Evolutionary conservation across 176 grass and related monocot species (phyloP), one percentile per base, ranked within the genome.

Genomic region (Oropetium thomaeum): DNA sequence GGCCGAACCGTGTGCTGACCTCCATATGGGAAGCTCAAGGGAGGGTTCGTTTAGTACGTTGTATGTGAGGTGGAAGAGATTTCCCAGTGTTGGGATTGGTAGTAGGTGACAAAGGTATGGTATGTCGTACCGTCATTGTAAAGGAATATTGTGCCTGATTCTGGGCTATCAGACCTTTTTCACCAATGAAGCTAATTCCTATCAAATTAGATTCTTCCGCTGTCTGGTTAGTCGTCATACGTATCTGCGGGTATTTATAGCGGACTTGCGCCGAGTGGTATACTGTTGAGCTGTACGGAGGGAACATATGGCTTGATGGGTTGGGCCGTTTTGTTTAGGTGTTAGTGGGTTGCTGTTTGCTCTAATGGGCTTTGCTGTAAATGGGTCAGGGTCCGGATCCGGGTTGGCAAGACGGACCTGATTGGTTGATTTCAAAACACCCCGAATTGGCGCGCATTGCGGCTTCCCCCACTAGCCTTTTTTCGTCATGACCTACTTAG

Each of bases 1-100:
- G 93, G 93, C 10, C 87, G 93, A 71, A 96, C 89, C 4, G 93
- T 96, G 30, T 88, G 89, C 82, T 92, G 87, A 87, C 54, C 22
- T 31, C 20, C 37, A 43, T 8, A 33, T 58, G 75, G 73, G 59
- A 77, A 77, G 8, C 35, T n/a, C 10, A 87, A 52, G 31, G 8
- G 16, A 74, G 69, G 68, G 25, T 10, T 25, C 23, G 59, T 60
- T 42, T 33, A 4, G 30, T 29, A 49, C 73, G 33, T 38, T 40
- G 26, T 32, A 51, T 55, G 62, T 31, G 55, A 75, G 45, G 75
- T 52, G 44, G 5, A 38, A 45, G 69, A 25, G n/a, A 58, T 20
- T 79, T 42, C 44, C 19, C 23, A 55, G 5, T 47, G 70, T 27
- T 70, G 79, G 63, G 29, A 83, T 79, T 42, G 64, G 81, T 38